A percentile compares a stretch with the other conserved stretches of the same genome.
Conservation (phyloP, 306 rosid genomes). For the Rosa persica region DNA sequence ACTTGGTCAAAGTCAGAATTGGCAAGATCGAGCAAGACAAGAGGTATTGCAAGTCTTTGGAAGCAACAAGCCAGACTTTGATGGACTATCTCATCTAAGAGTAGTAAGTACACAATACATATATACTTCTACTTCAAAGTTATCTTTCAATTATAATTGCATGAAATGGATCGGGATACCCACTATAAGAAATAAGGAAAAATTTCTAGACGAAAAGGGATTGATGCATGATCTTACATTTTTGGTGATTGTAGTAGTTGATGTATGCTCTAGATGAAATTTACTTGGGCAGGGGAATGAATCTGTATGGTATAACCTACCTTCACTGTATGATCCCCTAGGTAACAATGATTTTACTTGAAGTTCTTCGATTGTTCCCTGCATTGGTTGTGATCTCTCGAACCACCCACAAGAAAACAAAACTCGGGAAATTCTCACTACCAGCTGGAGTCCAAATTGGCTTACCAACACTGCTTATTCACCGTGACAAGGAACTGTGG, state of each 20-base stretch:
- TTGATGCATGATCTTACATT: not conserved
- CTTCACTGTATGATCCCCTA: not conserved
- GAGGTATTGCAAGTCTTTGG: conserved; percentile 31
- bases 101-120: conserved; percentile 8
- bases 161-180: not conserved
- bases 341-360: not conserved
- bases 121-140: not conserved
- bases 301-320: not conserved
- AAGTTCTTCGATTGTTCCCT: not conserved
- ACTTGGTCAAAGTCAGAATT: conserved; percentile 13
- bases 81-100: conserved; percentile 28
- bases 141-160: not conserved
- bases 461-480: conserved; percentile 38
- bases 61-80: conserved; percentile 21
- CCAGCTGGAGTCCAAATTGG: conserved; percentile 35
- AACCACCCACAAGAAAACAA: conserved; percentile 5
- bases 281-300: no score
- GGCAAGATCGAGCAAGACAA: conserved; percentile 39
- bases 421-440: conserved; percentile 13
- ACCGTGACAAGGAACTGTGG: conserved; percentile 47
- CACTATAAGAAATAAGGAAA: no score
- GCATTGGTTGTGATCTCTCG: not conserved
- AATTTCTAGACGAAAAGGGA: no score
- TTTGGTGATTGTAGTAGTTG: not conserved
- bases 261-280: not conserved